Conservation (phyloP, 495 filamentous ascomycete genomes). For the Letharia columbiana region DNA sequence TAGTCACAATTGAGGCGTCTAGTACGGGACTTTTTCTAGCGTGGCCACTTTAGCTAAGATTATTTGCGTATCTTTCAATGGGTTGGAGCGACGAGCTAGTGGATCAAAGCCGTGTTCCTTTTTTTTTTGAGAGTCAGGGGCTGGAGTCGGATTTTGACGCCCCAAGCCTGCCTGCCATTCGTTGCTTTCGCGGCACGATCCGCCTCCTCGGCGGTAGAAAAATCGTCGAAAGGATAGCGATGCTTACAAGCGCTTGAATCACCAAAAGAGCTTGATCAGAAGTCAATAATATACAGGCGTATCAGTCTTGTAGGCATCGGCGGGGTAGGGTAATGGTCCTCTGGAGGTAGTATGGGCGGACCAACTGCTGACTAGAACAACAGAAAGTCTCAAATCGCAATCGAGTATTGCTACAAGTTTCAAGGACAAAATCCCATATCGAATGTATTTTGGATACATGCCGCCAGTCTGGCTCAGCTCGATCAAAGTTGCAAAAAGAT, state of each 20-base stretch:
- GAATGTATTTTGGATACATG: too few relatives aligned
- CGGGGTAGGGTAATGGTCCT: too few relatives aligned
- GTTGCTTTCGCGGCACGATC: conserved; percentile 38
- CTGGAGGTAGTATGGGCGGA: too few relatives aligned
- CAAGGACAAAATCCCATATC: too few relatives aligned
- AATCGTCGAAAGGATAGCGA: conserved; percentile 63
- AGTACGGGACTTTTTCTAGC: neutral
- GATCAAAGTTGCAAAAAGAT: too few relatives aligned
- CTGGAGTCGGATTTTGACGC: conserved; percentile 37
- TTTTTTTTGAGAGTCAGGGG: conserved; percentile 12
- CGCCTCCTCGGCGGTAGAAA: conserved; percentile 47
- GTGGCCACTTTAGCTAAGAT: neutral
- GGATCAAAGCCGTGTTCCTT: too few relatives aligned
- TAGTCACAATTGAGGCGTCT: neutral
- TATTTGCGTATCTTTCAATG: neutral
- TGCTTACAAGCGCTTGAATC: conserved; percentile 32
- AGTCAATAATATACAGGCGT: too few relatives aligned
- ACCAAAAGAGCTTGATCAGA: neutral
- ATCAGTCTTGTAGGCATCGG: too few relatives aligned
- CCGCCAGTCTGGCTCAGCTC: too few relatives aligned
- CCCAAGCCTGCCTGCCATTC: conserved; percentile 40
- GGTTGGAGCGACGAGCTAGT: neutral
- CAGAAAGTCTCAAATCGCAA: too few relatives aligned
- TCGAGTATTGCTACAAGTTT: too few relatives aligned
- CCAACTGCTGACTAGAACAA: too few relatives aligned